These are phyloP conservation scores for Neofusicoccum cordaticola DNA, from an alignment of 2,329 filamentous ascomycete species.

Conservation along the genomic window DNA sequence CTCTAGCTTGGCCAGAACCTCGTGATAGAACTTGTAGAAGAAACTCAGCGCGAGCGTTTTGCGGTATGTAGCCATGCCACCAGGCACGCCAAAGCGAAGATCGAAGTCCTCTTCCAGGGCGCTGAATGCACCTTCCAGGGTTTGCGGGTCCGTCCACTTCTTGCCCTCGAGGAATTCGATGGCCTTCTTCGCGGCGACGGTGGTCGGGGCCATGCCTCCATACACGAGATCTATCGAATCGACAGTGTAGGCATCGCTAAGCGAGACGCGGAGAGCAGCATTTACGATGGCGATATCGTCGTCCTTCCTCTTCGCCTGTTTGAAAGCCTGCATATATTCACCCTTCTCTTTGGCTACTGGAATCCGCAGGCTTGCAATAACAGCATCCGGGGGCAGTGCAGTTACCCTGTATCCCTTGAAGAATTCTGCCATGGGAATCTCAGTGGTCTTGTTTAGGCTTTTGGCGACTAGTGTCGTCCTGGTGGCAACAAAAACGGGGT, in stretches of 20 bases:
- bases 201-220: slow-evolving; percentile 91
- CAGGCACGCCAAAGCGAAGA: slow-evolving; percentile 83
- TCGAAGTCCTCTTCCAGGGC: slow-evolving; percentile 88
- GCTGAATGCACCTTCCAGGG: slow-evolving; percentile 85
- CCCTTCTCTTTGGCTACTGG: slow-evolving; percentile 71
- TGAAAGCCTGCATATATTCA: slow-evolving; percentile 87
- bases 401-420: slow-evolving; percentile 90
- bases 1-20: slow-evolving; percentile 66
- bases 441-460: slow-evolving; percentile 67
- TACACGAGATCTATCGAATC: slow-evolving; percentile 79
- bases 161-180: slow-evolving; percentile 73
- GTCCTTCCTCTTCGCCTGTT: slow-evolving; percentile 95
- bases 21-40: slow-evolving; percentile 97
- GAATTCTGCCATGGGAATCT: slow-evolving; percentile 89
- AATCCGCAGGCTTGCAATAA: slow-evolving; percentile 85
- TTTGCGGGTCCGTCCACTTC: slow-evolving; percentile 74
- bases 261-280: slow-evolving; percentile 70
- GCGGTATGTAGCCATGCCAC: slow-evolving; percentile 95
- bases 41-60: slow-evolving; percentile 88
- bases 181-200: slow-evolving; percentile 78
- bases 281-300: slow-evolving; percentile 99
- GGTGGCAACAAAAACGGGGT: slow-evolving; percentile 87
- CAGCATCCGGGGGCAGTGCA: slow-evolving; percentile 73
- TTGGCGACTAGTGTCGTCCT: slow-evolving; percentile 80
- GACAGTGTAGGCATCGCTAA: slow-evolving; percentile 69